Evolutionary conservation across 352 stramenopile genomes (phyloP).

Genomic region (Phytopythium vexans): DNA sequence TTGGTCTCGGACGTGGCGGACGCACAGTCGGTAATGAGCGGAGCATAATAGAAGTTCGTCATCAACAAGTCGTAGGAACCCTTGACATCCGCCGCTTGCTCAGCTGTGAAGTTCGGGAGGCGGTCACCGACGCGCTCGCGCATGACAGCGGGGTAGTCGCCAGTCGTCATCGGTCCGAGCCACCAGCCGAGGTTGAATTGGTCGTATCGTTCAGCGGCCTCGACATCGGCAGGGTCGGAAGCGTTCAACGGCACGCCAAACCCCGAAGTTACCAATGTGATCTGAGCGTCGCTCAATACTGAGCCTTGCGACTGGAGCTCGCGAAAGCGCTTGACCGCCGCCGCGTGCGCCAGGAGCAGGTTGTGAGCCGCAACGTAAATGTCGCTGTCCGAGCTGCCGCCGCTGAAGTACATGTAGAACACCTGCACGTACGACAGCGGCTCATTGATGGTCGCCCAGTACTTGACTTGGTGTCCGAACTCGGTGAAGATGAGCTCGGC

Average conservation of each 20-base stretch:
- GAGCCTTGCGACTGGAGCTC: conserved; percentile 46
- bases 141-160: conserved; percentile 93
- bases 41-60: conserved; percentile 93
- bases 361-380: conserved; percentile 80
- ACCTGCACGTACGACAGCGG: conserved; percentile 79
- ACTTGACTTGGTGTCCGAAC: conserved; percentile 90
- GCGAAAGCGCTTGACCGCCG: conserved; percentile 83
- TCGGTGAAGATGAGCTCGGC: conserved; percentile 87
- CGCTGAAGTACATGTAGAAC: conserved; percentile 77
- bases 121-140: conserved; percentile 62
- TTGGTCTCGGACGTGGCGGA: conserved; percentile 29
- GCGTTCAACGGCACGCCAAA: conserved; percentile 74
- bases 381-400: conserved; percentile 19
- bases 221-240: conserved; percentile 27
- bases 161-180: conserved; percentile 81
- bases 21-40: conserved; percentile 47
- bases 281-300: conserved; percentile 48
- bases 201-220: conserved; percentile 77
- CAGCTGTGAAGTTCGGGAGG: conserved; percentile 85
- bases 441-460: conserved; percentile 96
- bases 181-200: conserved; percentile 92
- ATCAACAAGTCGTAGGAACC: conserved; percentile 93
- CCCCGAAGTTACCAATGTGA: conserved; percentile 92
- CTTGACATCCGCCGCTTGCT: conserved; percentile 70
- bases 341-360: conserved; percentile 88